A percentile compares a stretch with the other conserved stretches of the same genome.
phyloP scores from a whole-genome alignment of 1,139 yeast genomes.

The Suhomyces bokatorum region DNA sequence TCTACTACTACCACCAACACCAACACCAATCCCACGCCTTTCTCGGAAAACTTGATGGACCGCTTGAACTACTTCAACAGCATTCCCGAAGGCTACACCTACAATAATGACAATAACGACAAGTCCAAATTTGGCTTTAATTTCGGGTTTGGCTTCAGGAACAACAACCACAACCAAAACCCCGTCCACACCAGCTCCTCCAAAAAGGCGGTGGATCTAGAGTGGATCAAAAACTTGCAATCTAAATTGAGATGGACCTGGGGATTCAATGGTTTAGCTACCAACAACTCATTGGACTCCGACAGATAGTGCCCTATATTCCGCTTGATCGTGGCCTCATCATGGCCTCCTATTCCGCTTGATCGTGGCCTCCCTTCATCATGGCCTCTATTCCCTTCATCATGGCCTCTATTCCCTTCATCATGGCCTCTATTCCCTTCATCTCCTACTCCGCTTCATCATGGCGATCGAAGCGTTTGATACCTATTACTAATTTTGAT shows the following conservation, averaged over 20 bases:
- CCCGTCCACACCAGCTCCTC: slow-evolving; percentile 7
- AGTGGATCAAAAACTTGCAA: slow-evolving; percentile 32
- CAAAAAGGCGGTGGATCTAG: slow-evolving; percentile 19
- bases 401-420: no score
- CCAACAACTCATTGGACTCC: slow-evolving; percentile 11
- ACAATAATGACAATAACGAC: slow-evolving; percentile 7
- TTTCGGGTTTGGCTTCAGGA: slow-evolving; percentile 10
- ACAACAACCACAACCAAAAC: neutral
- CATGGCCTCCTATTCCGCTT: no score
- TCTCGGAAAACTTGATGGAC: slow-evolving; percentile 27
- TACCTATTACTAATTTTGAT: neutral
- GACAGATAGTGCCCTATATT: slow-evolving; percentile 1
- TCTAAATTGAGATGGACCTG: slow-evolving; percentile 36
- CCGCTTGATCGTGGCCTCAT: no score
- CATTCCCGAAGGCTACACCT: slow-evolving; percentile 17
- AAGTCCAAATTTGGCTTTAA: slow-evolving; percentile 4
- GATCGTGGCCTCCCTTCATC: no score
- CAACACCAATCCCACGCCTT: slow-evolving; percentile 17
- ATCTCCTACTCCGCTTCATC: no score
- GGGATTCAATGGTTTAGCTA: slow-evolving; percentile 16
- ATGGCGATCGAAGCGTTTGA: no score
- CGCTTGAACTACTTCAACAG: slow-evolving; percentile 27
- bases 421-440: no score
- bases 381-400: no score
- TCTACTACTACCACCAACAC: no score